A percentile compares a stretch with the other conserved stretches of the same genome.
Conservation (phyloP, 2,329 filamentous ascomycete genomes). For the Sphaerulina populicola region DNA sequence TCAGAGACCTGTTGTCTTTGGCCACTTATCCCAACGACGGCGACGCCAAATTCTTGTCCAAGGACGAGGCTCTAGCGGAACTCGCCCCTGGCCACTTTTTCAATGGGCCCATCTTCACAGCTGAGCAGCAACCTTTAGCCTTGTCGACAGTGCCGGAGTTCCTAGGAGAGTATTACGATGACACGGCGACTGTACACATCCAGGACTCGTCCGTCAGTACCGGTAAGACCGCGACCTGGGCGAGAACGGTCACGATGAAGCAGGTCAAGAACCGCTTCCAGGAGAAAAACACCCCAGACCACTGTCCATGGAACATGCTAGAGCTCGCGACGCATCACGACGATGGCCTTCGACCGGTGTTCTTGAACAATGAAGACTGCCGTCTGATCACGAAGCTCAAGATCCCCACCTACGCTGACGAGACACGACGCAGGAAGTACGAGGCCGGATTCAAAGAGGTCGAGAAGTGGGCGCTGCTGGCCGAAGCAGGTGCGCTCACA, state of each 20-base stretch:
- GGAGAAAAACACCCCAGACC: constrained; percentile 2
- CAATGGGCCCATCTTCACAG: constrained; percentile 24
- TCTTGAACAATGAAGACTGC: constrained; percentile 29
- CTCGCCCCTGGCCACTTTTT: constrained; percentile 22
- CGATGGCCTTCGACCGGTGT: constrained; percentile 28
- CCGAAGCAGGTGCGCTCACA: constrained; percentile 30
- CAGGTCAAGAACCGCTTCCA: constrained; percentile 26
- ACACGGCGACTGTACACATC: constrained; percentile 23
- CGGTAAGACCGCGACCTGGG: constrained; percentile 8
- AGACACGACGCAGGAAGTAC: constrained; percentile 25
- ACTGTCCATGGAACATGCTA: constrained; percentile 29
- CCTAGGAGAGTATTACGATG: constrained; percentile 29
- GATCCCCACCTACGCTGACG: constrained; percentile 21
- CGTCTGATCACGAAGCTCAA: constrained; percentile 31
- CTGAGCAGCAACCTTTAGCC: constrained; percentile 24
- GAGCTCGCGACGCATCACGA: constrained; percentile 30
- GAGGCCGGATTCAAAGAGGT: constrained; percentile 30
- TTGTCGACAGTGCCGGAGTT: constrained; percentile 25
- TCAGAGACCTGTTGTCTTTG: constrained; percentile 22
- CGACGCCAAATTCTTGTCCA: constrained; percentile 24
- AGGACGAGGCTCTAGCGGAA: constrained; percentile 20
- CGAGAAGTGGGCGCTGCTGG: constrained; percentile 31
- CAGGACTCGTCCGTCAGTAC: constrained; percentile 25
- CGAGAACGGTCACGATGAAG: constrained; percentile 18
- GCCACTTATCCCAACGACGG: constrained; percentile 18